Evolutionary conservation across 768 basidiomycete genomes (phyloP), one percentile per base, ranked within the genome.

Genomic region (Boletus tomentosulus): DNA sequence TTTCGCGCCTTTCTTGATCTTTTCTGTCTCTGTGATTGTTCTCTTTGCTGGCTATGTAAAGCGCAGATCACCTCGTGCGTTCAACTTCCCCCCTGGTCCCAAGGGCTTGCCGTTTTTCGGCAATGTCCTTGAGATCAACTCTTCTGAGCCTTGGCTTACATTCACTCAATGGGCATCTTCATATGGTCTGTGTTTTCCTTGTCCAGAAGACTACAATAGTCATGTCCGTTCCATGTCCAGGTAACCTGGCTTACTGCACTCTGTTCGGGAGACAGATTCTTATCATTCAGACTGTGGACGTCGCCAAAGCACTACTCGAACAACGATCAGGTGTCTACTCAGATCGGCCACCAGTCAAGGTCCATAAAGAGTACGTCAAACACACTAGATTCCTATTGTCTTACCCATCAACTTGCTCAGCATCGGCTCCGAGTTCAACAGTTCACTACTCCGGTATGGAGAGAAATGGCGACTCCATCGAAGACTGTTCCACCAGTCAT

Each of bases 291-390:
- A 70, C 65, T 34, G 47, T 53, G 34, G 59, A 66, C 47, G 51
- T 63, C 11, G 75, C 71, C 4, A 68, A 60, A 43, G 70, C 66
- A 41, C 59, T 76, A 1, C 57, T 77, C 19, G 71, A 76, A 22
- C 68, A 70, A 48, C 71, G 73, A 22, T 67, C 70, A 28, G 59
- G 54, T 10, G 57, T 64, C 48, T 77, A 76, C 50, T 75, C 74
- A 11, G 75, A 71, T 54, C 59, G 76, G 19, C 75, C 74, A 2
- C 60, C 63, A 9, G 61, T 72, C 25, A 66, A 57, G 31, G 59
- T 55, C 25, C 57, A 54, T 4, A 57, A 65, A 51, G 66, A 69
- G 67, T 65, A 46, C 16, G 66, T 24, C 48, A 15, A 13, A n/a
- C 25, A 25, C n/a, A 30, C 3, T 15, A 43, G 19, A 42, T 35